Evolutionary conservation across 1,284 basidiomycete species (phyloP), one percentile per base, ranked within the genome.

Genomic region (Retiboletus fuscus): DNA sequence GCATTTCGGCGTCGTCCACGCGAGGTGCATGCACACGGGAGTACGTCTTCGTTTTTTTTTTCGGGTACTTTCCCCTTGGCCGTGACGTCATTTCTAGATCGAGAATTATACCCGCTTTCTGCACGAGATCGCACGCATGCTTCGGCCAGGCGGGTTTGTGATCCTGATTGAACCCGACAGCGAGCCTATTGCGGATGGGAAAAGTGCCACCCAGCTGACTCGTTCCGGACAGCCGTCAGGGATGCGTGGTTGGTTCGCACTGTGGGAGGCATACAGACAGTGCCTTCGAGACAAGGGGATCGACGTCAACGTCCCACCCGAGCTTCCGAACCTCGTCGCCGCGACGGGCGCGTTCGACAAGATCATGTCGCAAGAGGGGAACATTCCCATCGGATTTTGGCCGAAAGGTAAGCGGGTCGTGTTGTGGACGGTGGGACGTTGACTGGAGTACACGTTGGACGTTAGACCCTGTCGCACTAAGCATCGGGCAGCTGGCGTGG

Each of bases 111-210:
- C 87, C 58, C 84, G 84, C 55, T 87, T 93, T 74, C 76, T 93
- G 15, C 83, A 84, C 68, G 89, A 92, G 81, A 84, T 91, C 64
- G 86, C 85, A 57, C 90, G 91, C 73, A 83, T 92, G 73, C 85
- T 92, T 49, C 89, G 91, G 44, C 91, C 91, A 44, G 91, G 91
- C 69, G 92, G 92, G n/a, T 84, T 93, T 55, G 83, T 91, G 72
- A 86, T 92, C 68, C 80, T 92, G 64, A 87, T 91, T 71, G 91
- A 93, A 72, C 85, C 88, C 26, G 88, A 89, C 76, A 81, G 86
- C 57, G 83, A 84, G 55, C 89, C 89, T 18, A 82, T 86, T 39
- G 84, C 84, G 18, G 84, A 87, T 76, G 85, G 83, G 64, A 84
- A 84, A 75, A 78, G 77, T 34, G 82, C 83, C 61, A 82, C 84